Conservation (phyloP, 352 stramenopile species). For the Globisporangium iwayamae region DNA sequence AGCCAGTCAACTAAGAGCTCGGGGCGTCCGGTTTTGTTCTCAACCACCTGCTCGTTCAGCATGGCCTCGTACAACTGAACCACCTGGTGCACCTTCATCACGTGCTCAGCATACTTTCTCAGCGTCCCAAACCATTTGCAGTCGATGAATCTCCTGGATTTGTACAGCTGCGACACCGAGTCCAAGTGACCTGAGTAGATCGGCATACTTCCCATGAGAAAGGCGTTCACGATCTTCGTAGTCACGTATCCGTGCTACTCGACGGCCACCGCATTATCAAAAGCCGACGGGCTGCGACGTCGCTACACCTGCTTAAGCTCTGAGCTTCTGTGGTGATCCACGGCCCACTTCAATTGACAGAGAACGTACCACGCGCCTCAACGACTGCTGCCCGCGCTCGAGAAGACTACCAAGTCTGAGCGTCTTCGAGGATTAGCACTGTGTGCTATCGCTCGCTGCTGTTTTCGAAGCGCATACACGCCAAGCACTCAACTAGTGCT, state of each 20-base stretch:
- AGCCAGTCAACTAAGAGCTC: background rate
- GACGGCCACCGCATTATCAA: no score
- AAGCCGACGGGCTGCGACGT: no score
- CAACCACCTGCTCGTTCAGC: constrained; percentile 25
- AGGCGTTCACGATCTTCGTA: constrained; percentile 63
- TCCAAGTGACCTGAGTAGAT: constrained; percentile 52
- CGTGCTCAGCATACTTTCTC: constrained; percentile 29
- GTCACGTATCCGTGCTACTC: constrained; percentile 44
- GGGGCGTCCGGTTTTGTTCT: constrained; percentile 15
- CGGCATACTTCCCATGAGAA: constrained; percentile 50
- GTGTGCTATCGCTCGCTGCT: no score
- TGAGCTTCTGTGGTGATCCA: no score
- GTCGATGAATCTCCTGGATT: constrained; percentile 47
- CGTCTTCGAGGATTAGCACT: no score
- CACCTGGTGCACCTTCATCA: constrained; percentile 34
- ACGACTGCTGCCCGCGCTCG: no score
- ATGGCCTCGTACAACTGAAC: constrained; percentile 32
- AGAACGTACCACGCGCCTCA: no score
- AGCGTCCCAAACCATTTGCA: constrained; percentile 37
- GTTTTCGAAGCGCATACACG: no score
- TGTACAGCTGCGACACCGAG: constrained; percentile 36
- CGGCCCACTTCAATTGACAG: no score
- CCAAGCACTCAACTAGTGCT: no score
- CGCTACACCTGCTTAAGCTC: no score
- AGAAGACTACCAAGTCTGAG: no score